Evolutionary conservation across 1,284 basidiomycete species (phyloP).

Genomic region (Pseudozyma tsukubaensis): DNA sequence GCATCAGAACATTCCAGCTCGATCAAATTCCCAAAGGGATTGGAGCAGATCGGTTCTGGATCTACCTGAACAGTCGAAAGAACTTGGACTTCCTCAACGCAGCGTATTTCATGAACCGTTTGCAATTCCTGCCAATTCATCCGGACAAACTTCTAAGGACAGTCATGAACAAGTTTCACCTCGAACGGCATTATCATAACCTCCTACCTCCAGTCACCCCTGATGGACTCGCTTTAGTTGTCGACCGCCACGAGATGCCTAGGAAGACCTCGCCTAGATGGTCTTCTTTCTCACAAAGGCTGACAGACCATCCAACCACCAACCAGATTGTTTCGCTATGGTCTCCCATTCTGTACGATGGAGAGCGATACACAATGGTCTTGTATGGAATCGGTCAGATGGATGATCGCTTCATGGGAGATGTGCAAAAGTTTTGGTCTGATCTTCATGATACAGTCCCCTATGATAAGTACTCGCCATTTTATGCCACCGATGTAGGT

Average conservation of each 20-base stretch:
- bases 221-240: slow-evolving; percentile 2
- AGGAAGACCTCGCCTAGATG: background rate
- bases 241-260: background rate
- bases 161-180: background rate
- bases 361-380: background rate
- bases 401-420: background rate
- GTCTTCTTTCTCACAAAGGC: too few relatives aligned
- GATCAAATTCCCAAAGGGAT: too few relatives aligned
- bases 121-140: slow-evolving; percentile 13
- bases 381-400: background rate
- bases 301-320: background rate
- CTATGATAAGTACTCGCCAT: background rate
- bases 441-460: background rate
- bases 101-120: slow-evolving; percentile 4
- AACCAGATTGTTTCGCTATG: slow-evolving; percentile 15
- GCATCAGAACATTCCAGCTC: too few relatives aligned
- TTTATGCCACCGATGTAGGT: background rate
- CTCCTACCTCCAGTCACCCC: slow-evolving; percentile 5
- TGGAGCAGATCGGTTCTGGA: too few relatives aligned
- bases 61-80: slow-evolving; percentile 15
- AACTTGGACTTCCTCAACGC: slow-evolving; percentile 6
- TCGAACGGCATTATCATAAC: background rate
- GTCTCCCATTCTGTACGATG: slow-evolving; percentile 6
- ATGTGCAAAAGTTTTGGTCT: background rate
- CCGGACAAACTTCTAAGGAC: background rate